Conservation (phyloP, 2,329 filamentous ascomycete species). For the Pyrenophora tritici-repentis region DNA sequence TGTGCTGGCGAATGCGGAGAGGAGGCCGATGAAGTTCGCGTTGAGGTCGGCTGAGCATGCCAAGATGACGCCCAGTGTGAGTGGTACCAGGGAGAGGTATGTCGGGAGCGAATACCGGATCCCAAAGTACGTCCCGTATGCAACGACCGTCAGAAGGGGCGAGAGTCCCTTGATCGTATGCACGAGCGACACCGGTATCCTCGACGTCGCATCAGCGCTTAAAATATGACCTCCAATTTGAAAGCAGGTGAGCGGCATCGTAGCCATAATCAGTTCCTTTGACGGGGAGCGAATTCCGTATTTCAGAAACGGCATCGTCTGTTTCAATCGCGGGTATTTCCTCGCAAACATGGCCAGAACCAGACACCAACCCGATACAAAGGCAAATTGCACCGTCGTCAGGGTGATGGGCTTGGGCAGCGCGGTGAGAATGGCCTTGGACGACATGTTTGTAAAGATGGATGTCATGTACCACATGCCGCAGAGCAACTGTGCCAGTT, state of each 20-base stretch:
- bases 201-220: slow-evolving; percentile 89
- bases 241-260: slow-evolving; percentile 88
- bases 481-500: slow-evolving; percentile 70
- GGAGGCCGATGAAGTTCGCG: slow-evolving; percentile 86
- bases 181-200: slow-evolving; percentile 94
- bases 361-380: slow-evolving; percentile 87
- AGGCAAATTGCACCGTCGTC: slow-evolving; percentile 90
- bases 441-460: slow-evolving; percentile 94
- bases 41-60: slow-evolving; percentile 92
- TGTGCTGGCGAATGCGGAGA: slow-evolving; percentile 87
- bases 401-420: slow-evolving; percentile 90
- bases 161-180: slow-evolving; percentile 99
- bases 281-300: slow-evolving; percentile 83
- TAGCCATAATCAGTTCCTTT: slow-evolving; percentile 80
- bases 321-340: slow-evolving; percentile 71
- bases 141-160: slow-evolving; percentile 90
- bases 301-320: slow-evolving; percentile 75
- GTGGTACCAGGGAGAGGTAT: slow-evolving; percentile 74
- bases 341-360: slow-evolving; percentile 76
- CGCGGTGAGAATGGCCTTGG: slow-evolving; percentile 92
- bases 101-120: slow-evolving; percentile 87
- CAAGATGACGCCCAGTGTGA: slow-evolving; percentile 93
- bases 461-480: slow-evolving; percentile 94
- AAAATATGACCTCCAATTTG: slow-evolving; percentile 93
- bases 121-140: slow-evolving; percentile 86